Conservation (phyloP, 495 filamentous ascomycete genomes). For the Penicillium goetzii region DNA sequence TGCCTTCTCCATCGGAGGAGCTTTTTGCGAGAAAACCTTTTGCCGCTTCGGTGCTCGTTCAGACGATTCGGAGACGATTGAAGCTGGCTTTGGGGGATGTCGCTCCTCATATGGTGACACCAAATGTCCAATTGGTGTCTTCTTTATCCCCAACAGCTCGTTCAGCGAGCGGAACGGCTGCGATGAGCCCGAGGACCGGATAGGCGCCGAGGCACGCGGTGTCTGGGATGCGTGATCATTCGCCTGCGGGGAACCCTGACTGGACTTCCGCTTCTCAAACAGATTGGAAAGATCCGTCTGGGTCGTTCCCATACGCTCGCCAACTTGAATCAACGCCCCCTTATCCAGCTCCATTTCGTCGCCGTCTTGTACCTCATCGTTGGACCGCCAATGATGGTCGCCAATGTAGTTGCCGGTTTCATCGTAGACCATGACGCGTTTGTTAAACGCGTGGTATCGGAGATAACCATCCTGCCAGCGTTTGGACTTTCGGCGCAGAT, state of each 20-base stretch:
- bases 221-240: constrained; percentile 21
- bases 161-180: constrained; percentile 56
- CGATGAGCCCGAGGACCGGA: constrained; percentile 34
- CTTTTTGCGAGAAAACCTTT: constrained; percentile 42
- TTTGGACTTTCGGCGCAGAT: constrained; percentile 84
- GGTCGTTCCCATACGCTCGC: constrained; percentile 68
- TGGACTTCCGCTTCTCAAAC: constrained; percentile 61
- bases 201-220: constrained; percentile 25
- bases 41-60: constrained; percentile 54
- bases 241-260: constrained; percentile 29
- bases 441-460: constrained; percentile 89
- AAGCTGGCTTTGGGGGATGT: constrained; percentile 13
- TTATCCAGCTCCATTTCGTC: constrained; percentile 83
- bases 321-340: constrained; percentile 76
- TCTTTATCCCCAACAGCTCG: constrained; percentile 60
- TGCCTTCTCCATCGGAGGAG: constrained; percentile 13
- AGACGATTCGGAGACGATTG: constrained; percentile 25
- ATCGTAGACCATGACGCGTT: constrained; percentile 89
- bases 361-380: constrained; percentile 66
- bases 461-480: constrained; percentile 91
- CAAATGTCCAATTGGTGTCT: constrained; percentile 50
- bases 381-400: constrained; percentile 79
- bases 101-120: constrained; percentile 55
- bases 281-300: constrained; percentile 78
- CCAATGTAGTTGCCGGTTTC: constrained; percentile 77